Conservation (phyloP, 2,329 filamentous ascomycete species). For the Aspergillus phoenicis region DNA sequence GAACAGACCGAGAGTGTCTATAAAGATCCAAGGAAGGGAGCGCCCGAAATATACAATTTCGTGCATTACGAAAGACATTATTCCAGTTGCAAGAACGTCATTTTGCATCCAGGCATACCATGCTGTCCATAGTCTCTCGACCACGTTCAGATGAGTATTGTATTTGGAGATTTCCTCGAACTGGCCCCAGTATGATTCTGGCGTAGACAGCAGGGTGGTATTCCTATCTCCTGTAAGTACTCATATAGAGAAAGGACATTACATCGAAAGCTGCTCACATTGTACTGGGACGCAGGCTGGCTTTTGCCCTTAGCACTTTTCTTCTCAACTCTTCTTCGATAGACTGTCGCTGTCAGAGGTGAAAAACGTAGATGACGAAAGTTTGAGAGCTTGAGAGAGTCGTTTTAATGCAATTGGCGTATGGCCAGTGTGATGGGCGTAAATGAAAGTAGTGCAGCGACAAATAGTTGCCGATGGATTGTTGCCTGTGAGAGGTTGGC, state of each 20-base stretch:
- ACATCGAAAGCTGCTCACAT: constrained; percentile 25
- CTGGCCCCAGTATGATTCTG: constrained; percentile 66
- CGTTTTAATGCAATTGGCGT: not conserved
- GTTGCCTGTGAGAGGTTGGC: not conserved
- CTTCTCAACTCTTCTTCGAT: not conserved
- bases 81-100: constrained; percentile 91
- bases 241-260: not conserved
- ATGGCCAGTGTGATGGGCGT: not conserved
- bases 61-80: constrained; percentile 97
- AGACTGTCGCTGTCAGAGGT: not conserved
- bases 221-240: constrained; percentile 40
- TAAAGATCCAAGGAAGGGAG: constrained; percentile 85
- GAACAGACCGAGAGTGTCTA: constrained; percentile 85
- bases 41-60: constrained; percentile 94
- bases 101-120: constrained; percentile 99
- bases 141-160: constrained; percentile 83
- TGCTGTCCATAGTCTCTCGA: constrained; percentile 88
- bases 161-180: constrained; percentile 67
- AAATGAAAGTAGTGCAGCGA: not conserved
- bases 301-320: not conserved
- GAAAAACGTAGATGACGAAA: not conserved
- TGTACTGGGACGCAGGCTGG: not conserved
- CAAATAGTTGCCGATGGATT: not conserved
- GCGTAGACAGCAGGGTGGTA: constrained; percentile 48
- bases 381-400: not conserved